Base-by-base conservation (phyloP, 139 green algal genomes). In the Closterium sp. region DNA sequence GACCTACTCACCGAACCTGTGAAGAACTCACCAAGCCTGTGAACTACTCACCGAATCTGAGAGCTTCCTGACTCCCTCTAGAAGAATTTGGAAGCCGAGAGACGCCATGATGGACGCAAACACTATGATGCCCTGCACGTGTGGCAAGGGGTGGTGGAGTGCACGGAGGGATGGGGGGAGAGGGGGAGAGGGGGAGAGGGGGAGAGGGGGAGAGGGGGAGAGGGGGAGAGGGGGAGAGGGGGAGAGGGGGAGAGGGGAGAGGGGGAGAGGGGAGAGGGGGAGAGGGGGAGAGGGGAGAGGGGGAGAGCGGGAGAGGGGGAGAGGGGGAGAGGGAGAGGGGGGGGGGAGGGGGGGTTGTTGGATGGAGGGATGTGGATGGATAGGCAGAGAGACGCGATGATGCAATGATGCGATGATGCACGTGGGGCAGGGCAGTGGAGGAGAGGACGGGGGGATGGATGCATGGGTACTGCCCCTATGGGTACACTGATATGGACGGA, bases 151-250 rank as follows among this genome's bases (percentile, higher is more conserved):
- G n/a, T n/a, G n/a, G n/a, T n/a, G n/a, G n/a, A n/a, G n/a, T n/a
- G n/a, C n/a, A n/a, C n/a, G n/a, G n/a, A n/a, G 64, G 32, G 32
- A 84, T 8, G 31, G 32, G 32, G 64, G 31, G 64, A 84, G 9
- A 21, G 87, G 30, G 87, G 21, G 87, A 34, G 30, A 90, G 30
- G 85, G 34, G 7, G 66, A 38, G 66, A 90, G 87, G 32, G 66
- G 33, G 66, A 34, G 28, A 34, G 64, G 21, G 8, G 28, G 66
- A 34, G 66, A 21, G 30, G 85, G 87, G n/a, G n/a, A n/a, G n/a
- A n/a, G 87, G 85, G 89, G 7, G 89, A 92, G 32, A 21, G 30
- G 81, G 81, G 66, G n/a, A 85, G 87, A 21, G 87, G 85, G 64
- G 32, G 32, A 84, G 21, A 34, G 32, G 32, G 64, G 31, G 64